Evolutionary conservation across 1,139 yeast genomes (phyloP).

Genomic region (Wickerhamomyces sp.): DNA sequence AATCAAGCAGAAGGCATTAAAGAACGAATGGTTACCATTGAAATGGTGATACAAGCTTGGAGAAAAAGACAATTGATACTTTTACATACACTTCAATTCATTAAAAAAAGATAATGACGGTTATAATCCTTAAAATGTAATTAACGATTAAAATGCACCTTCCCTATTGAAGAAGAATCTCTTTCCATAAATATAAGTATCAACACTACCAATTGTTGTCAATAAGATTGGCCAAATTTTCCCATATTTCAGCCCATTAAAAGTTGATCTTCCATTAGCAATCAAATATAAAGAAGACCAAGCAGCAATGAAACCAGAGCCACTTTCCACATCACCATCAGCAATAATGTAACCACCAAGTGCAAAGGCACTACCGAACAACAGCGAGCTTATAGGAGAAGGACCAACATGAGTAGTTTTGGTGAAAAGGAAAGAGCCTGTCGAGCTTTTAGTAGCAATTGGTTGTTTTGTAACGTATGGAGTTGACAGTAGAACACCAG

Average conservation of each 20-base stretch:
- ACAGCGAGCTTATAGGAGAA: constrained; percentile 37
- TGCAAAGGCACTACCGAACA: constrained; percentile 69
- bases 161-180: constrained; percentile 37
- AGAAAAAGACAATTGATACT: background rate
- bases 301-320: constrained; percentile 83
- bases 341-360: constrained; percentile 77
- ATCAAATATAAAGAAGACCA: constrained; percentile 80
- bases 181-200: constrained; percentile 64
- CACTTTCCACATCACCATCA: constrained; percentile 80
- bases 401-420: constrained; percentile 35
- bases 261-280: constrained; percentile 64
- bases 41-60: constrained; percentile 43
- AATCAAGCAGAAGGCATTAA: constrained; percentile 48
- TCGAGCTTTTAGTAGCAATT: constrained; percentile 6
- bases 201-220: constrained; percentile 54
- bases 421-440: constrained; percentile 3
- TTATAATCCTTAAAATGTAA: too few species aligned
- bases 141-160: constrained; percentile 3
- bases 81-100: too few species aligned
- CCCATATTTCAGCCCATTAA: constrained; percentile 40
- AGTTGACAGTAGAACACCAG: constrained; percentile 38
- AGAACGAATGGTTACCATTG: constrained; percentile 59
- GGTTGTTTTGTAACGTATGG: constrained; percentile 35
- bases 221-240: constrained; percentile 60
- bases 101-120: too few species aligned